These are phyloP conservation scores for Solanum rostratum DNA, from an alignment of 257 asterid genomes.

Conservation along the genomic window DNA sequence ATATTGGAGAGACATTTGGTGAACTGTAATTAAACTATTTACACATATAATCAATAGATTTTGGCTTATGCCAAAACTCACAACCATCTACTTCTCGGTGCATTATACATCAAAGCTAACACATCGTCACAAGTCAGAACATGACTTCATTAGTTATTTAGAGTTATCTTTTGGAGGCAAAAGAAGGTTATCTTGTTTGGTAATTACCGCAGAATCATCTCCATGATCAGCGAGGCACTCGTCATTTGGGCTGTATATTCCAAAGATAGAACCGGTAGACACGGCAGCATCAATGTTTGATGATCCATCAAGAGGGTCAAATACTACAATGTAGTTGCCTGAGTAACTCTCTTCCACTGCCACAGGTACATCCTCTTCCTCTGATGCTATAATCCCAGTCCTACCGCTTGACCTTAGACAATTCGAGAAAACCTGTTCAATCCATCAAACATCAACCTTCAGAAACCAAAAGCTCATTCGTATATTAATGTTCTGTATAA, in stretches of 20 bases:
- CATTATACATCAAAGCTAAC: background rate
- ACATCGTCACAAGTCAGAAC: background rate
- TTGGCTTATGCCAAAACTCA: background rate
- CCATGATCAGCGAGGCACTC: conserved; percentile 67
- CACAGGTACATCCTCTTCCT: conserved; percentile 97
- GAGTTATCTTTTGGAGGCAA: background rate
- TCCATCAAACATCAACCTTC: background rate
- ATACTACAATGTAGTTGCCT: conserved; percentile 91
- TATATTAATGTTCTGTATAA: background rate
- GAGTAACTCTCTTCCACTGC: conserved; percentile 97
- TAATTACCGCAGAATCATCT: conserved; percentile 48
- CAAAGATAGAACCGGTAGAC: conserved; percentile 91
- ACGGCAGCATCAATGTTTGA: conserved; percentile 93
- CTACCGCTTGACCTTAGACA: conserved; percentile 91
- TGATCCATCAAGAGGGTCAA: conserved; percentile 95
- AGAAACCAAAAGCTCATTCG: background rate
- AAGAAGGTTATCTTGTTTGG: background rate
- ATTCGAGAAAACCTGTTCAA: conserved; percentile 61
- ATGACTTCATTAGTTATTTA: background rate
- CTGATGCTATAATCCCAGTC: conserved; percentile 96
- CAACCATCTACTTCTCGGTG: background rate
- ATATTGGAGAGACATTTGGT: background rate
- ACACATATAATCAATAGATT: background rate
- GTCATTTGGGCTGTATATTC: conserved; percentile 80
- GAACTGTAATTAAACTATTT: background rate